Evolutionary conservation across 257 asterid species (phyloP), one percentile per base, ranked within the genome.

Genomic region (Salvia splendens): DNA sequence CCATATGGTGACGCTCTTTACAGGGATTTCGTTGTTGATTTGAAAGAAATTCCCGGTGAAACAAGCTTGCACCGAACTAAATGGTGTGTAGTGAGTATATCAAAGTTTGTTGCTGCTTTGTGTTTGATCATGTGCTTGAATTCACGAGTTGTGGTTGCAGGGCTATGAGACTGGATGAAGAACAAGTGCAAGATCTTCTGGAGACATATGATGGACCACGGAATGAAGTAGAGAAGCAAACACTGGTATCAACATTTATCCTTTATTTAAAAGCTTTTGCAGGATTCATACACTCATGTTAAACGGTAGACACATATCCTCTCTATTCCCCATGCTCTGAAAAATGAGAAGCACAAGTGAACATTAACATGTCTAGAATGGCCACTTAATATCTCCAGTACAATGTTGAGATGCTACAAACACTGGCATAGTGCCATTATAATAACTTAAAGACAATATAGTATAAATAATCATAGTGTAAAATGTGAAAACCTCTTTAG

Each of bases 1-100:
- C 28, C 71, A 49, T 63, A 54, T 75, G 86, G 82, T 51, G 41
- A 33, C 33, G 32, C 35, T 57, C 83, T 83, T 28, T 67, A 67
- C 64, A 80, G 81, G 77, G 91, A 91, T 79, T 91, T 88, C 65
- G 70, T 91, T 42, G 95, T 94, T 72, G 95, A 94, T 76, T 85
- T 94, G 85, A 86, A 91, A 67, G 96, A 94, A 67, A 88, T 83
- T 28, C 96, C 95, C 0, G 99, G 99, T 1, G 87, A 82, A 48
- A 88, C 78, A 79, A 79, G 87, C 67, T 85, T 91, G 87, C 97
- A 91, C 76, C 80, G 79, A 69, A 88, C 96, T 54, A 91, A 85
- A 77, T 94, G 99, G 99, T 92, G 85, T 77, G 85, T 80, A 24
- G 56, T 71, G 50, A 57, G 61, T 36, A 16, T 10, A 40, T 68